A percentile compares a stretch with the other conserved stretches of the same genome.
Evolutionary conservation across 352 stramenopile species (phyloP).

Genomic region (Phytophthora boehmeriae): DNA sequence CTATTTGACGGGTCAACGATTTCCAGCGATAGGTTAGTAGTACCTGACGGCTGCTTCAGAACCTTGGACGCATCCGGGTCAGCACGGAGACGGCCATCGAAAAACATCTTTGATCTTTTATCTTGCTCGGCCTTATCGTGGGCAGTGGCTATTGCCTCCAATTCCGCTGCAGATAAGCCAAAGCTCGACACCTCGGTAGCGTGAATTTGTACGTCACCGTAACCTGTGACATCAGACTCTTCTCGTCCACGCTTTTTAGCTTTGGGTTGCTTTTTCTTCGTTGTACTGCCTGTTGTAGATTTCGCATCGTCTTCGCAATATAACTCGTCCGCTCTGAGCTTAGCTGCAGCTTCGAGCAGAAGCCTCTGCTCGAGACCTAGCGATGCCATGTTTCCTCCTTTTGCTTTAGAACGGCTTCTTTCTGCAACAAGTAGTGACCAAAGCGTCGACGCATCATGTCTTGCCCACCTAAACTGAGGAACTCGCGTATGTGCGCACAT

Average conservation of each 20-base stretch:
- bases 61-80: constrained; percentile 4
- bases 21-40: constrained; percentile 53
- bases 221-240: constrained; percentile 24
- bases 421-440: constrained; percentile 79
- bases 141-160: constrained; percentile 51
- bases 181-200: constrained; percentile 68
- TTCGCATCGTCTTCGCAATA: constrained; percentile 33
- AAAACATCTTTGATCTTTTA: constrained; percentile 26
- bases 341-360: constrained; percentile 56
- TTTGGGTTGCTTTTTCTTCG: constrained; percentile 27
- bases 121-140: constrained; percentile 32
- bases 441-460: constrained; percentile 89
- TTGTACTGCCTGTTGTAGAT: constrained; percentile 8
- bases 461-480: constrained; percentile 72
- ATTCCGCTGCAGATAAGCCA: constrained; percentile 70
- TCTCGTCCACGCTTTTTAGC: constrained; percentile 41
- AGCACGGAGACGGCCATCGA: constrained; percentile 20
- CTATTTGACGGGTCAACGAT: constrained; percentile 54
- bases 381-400: constrained; percentile 41
- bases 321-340: constrained; percentile 52
- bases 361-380: constrained; percentile 70
- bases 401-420: constrained; percentile 58
- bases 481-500: constrained; percentile 82
- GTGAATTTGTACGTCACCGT: constrained; percentile 32
- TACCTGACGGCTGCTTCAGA: constrained; percentile 16